Evolutionary conservation across 148 eudicot species (phyloP).

Genomic region (Rhododendron henanense): DNA sequence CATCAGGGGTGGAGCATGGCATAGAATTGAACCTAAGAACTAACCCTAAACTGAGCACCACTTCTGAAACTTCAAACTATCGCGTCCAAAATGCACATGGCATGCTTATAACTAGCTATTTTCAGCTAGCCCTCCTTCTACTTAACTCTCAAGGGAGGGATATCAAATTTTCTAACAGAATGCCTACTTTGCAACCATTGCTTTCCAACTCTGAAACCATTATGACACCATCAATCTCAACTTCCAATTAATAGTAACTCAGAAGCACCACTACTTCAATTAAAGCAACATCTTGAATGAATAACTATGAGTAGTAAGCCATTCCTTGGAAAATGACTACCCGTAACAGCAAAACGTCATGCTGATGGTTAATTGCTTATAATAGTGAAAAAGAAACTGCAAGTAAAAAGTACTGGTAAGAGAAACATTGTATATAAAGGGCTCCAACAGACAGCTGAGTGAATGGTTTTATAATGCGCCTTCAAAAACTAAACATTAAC

Average conservation of each 20-base stretch:
- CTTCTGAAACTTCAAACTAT: not conserved
- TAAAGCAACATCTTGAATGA: not conserved
- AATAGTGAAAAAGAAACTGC: no score
- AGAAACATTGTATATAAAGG: no score
- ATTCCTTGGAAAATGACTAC: not conserved
- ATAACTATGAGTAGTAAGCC: not conserved
- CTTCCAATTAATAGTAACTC: not conserved
- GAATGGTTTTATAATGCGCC: no score
- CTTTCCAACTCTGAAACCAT: not conserved
- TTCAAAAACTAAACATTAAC: no score
- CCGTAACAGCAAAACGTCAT: not conserved
- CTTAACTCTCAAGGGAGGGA: not conserved
- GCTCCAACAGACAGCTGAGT: no score
- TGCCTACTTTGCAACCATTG: not conserved
- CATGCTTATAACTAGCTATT: not conserved
- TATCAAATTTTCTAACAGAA: not conserved
- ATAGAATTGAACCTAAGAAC: not conserved
- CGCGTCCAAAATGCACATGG: not conserved
- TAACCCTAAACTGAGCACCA: not conserved
- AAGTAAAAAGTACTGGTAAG: no score
- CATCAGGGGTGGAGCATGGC: not conserved
- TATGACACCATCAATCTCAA: not conserved
- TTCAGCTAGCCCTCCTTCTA: not conserved
- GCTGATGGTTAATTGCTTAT: not conserved
- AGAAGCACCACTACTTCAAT: not conserved